Evolutionary conservation across 179 eudicot genomes (phyloP), one percentile per base, ranked within the genome.

Genomic region (Silene vulgaris): DNA sequence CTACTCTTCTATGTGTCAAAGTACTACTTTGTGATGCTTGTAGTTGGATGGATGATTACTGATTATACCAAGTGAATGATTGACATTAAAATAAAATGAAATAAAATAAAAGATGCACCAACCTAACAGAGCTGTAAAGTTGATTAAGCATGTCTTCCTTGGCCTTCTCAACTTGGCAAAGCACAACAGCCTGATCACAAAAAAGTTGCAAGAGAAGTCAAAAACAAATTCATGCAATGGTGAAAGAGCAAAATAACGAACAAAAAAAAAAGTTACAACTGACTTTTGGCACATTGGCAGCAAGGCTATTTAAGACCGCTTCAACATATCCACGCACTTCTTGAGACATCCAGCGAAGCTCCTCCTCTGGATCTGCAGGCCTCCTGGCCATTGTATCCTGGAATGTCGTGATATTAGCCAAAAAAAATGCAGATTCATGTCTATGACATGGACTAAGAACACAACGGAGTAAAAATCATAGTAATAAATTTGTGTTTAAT

Each of bases 311-410:
- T 40, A 96, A 82, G 77, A 96, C 99, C 69, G 99, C 99, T 86
- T 96, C 99, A 74, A 93, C 96, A 82, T 96, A 96, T 82, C 98
- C 98, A 82, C 99, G 96, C 73, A 96, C 99, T 93, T 96, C 99
- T 79, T 91, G 99, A 80, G 98, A 80, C 99, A 96, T 96, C 99
- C 99, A 96, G 57, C 99, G 87, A 71, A 96, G 98, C 85, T 96
- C 99, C 76, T 96, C 99, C 77, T 96, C 99, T 13, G 99, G 99
- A 77, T 96, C 98, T 70, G 87, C 98, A 66, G 99, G 99, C 82
- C 92, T 88, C 86, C 97, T 89, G 16, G 91, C 81, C 98, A 93
- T 90, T 28, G 98, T 90, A 54, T 93, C 99, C 99, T 93, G 76
- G 63, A 64, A 43, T 28, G 80, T 69, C 59, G 71, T 16, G 6